Percentiles rank a stretch among this genome's conserved stretches.
phyloP scores from a whole-genome alignment of 257 asterid species.

The Penstemon eatonii region DNA sequence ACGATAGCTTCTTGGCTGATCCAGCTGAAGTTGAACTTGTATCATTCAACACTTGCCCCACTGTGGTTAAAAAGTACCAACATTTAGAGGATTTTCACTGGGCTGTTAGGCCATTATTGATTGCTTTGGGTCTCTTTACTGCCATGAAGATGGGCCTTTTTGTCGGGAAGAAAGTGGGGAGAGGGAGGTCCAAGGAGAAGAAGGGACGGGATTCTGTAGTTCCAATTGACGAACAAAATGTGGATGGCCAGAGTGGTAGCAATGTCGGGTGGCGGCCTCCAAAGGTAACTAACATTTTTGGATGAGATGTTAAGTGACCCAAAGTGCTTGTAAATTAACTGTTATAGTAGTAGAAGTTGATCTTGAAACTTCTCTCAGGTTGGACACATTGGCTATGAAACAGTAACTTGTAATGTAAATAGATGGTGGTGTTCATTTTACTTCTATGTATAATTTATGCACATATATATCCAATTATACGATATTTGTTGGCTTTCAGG shows the following conservation, averaged over 20 bases:
- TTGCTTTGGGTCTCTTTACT: conserved; percentile 76
- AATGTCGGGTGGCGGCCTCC: conserved; percentile 12
- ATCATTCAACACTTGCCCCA: conserved; percentile 57
- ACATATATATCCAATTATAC: background rate
- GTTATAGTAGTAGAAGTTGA: conserved; percentile 5
- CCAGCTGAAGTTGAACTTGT: conserved; percentile 83
- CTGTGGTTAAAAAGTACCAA: conserved; percentile 72
- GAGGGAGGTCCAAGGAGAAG: conserved; percentile 6
- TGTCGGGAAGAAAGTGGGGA: conserved; percentile 58
- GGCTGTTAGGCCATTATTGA: conserved; percentile 77
- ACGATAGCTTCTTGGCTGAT: conserved; percentile 59
- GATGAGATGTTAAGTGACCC: conserved; percentile 2
- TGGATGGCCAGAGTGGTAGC: conserved; percentile 19
- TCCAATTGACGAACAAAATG: background rate
- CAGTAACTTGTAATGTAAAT: conserved; percentile 34
- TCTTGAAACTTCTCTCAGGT: background rate
- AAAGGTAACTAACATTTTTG: conserved; percentile 10
- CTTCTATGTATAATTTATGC: background rate
- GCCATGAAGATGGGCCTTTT: conserved; percentile 74
- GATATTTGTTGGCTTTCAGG: background rate
- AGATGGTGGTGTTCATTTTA: conserved; percentile 18
- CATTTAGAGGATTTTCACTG: conserved; percentile 95
- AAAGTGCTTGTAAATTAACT: conserved; percentile 3
- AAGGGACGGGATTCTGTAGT: conserved; percentile 23
- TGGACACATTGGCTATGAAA: background rate